Evolutionary conservation across 2,329 filamentous ascomycete genomes (phyloP).

Genomic region (Grosmannia penicillata): DNA sequence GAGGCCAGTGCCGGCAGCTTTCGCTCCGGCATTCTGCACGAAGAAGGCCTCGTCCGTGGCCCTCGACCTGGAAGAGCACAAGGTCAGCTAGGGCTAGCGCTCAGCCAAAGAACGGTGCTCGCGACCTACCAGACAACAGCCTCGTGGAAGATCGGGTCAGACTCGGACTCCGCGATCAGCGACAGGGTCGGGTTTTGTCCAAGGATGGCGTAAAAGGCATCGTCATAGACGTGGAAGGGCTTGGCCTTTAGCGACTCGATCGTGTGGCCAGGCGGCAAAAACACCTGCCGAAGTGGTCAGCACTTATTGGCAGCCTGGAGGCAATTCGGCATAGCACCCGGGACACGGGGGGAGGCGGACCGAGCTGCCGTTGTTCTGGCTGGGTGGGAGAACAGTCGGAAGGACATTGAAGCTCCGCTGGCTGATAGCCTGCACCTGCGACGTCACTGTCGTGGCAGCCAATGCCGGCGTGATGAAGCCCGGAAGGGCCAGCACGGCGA

Average conservation of each 20-base stretch:
- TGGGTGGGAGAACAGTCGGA: constrained; percentile 22
- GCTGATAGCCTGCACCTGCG: constrained; percentile 26
- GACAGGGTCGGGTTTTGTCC: constrained; percentile 33
- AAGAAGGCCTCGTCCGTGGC: constrained; percentile 39
- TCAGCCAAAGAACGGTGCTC: background rate
- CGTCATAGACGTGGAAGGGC: constrained; percentile 34
- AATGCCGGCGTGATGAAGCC: background rate
- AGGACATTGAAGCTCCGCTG: constrained; percentile 29
- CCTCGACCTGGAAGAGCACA: constrained; percentile 16
- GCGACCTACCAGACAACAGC: constrained; percentile 35
- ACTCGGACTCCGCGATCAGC: constrained; percentile 27
- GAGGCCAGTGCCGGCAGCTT: constrained; percentile 31
- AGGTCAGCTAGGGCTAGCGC: background rate
- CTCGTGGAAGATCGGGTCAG: constrained; percentile 37
- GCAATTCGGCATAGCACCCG: background rate
- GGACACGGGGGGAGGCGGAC: background rate
- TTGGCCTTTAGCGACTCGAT: constrained; percentile 21
- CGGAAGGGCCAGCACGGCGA: background rate
- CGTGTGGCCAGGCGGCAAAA: constrained; percentile 28
- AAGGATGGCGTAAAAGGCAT: constrained; percentile 34
- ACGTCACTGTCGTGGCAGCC: constrained; percentile 11
- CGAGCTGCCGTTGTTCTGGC: constrained; percentile 18
- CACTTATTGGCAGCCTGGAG: background rate
- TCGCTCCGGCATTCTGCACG: constrained; percentile 33
- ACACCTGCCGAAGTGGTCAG: constrained; percentile 17